Evolutionary conservation across 352 stramenopile species (phyloP), one percentile per base, ranked within the genome.

Genomic region (Elongisporangium prolatum): DNA sequence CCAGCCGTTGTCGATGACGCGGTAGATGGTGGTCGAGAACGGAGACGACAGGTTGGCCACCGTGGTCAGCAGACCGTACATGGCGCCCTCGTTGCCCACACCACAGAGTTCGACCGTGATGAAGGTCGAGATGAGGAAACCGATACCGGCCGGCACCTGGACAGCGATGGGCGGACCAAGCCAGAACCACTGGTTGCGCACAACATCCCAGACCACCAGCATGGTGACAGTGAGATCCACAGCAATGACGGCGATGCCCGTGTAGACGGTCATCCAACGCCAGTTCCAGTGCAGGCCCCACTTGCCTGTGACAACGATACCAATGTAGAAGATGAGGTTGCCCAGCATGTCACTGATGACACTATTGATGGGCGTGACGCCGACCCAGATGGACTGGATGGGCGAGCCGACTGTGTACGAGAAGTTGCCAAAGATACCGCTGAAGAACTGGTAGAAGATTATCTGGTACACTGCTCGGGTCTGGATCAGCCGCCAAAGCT

Each of bases 271-370:
- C 57, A 74, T 75, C 48, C 28, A 57, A 13, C 72, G 68, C 72
- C 72, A 80, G 61, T 61, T 71, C 72, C 72, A 80, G 21, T 68
- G 50, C 21, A 80, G 59, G 4, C 72, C 72, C 54, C 59, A 77
- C 54, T 75, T 75, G 14, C 52, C 62, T 0, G 65, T 74, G 21
- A 61, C 10, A 40, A 68, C 60, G 20, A 80, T 65, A 22, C 60
- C 65, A 1, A 16, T 0, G 11, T 59, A 54, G 44, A 77, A 75
- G 24, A 77, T 38, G 0, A 68, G 4, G 38, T 71, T 68, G 18
- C 69, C 61, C 0, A 75, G 5, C 22, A 80, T 71, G 1, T 61
- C 51, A 8, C 57, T 64, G 16, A 80, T 40, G 8, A 34, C 75
- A n/a, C 61, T 60, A 59, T 72, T 77, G 18, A 80, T 56, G 0